Conservation (phyloP, 2,329 filamentous ascomycete species). For the Fusarium tuaranense region DNA sequence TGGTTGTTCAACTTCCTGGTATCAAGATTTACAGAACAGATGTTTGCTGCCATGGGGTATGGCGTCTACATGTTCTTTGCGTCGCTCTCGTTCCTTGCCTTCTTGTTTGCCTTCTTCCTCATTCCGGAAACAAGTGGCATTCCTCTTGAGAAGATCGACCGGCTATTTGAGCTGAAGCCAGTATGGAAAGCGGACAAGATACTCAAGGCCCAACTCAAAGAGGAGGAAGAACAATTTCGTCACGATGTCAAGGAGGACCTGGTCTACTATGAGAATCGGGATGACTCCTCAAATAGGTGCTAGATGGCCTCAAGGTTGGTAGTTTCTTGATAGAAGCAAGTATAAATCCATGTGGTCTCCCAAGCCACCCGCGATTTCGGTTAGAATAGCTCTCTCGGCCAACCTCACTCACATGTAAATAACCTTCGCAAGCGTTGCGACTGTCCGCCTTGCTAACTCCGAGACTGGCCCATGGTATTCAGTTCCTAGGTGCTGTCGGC, state of each 20-base stretch:
- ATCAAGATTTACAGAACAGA: conserved; percentile 64
- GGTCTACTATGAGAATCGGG: background rate
- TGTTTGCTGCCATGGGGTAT: conserved; percentile 58
- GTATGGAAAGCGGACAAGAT: conserved; percentile 39
- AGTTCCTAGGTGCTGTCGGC: too few species aligned
- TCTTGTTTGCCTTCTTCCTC: conserved; percentile 63
- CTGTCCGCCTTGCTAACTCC: too few species aligned
- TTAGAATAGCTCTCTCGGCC: too few species aligned
- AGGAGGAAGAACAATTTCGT: conserved; percentile 38
- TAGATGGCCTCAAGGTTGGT: background rate
- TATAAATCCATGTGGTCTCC: too few species aligned
- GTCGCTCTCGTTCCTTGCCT: conserved; percentile 58
- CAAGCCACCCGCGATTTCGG: too few species aligned
- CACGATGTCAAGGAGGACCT: conserved; percentile 33
- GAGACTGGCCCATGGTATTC: too few species aligned
- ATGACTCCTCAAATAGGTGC: background rate
- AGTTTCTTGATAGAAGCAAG: background rate
- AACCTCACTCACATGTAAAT: too few species aligned
- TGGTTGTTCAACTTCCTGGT: conserved; percentile 70
- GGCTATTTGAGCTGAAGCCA: conserved; percentile 56
- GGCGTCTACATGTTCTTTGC: conserved; percentile 69
- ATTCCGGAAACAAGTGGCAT: conserved; percentile 66
- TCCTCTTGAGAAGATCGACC: conserved; percentile 63
- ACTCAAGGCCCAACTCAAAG: conserved; percentile 31
- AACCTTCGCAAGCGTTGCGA: too few species aligned